Base-by-base conservation (phyloP, 2,329 filamentous ascomycete genomes). In the Microsporum ferrugineum region DNA sequence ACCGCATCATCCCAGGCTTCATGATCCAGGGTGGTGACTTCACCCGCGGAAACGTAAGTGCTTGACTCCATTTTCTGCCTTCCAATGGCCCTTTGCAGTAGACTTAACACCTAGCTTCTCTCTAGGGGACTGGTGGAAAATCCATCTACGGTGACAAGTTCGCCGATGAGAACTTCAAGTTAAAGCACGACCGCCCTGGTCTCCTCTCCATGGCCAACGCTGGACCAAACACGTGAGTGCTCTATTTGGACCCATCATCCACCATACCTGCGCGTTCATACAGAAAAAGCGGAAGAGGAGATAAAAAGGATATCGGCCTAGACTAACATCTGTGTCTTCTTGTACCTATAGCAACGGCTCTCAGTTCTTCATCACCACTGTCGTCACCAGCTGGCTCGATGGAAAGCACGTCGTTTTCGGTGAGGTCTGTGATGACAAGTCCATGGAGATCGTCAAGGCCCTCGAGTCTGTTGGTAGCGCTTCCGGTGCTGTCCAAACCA, bases 1-100 rank as follows among this genome's bases (percentile, higher is more conserved):
- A 96, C 84, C 89, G 91, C 71, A 87, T 96, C 78, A 95, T 95
- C 78, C 88, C 88, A 69, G 77, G 89, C 62, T 95, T 95, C 84
- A 95, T 95, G 91, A 87, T 95, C 70, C 91, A 95, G 84, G 91
- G 90, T 76, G 90, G 90, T 83, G 90, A 95, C 83, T 95, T 95
- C 82, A 95, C 90, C 78, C 88, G 88, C 73, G 85, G 86, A 73
- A 94, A 95, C 78, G 91, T 95, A 82, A 76, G 88, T 79, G 39
- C 14, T 43, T 45, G 3, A 5, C 33, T 8, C 12, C 17, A 27
- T 6, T 58, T 33, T 27, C 14, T 57, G 38, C 60, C 23, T 60
- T 56, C 5, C 8, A 1, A 47, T 47, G 36, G 14, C 12, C 36
- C 47, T 45, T 60, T 3, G 60, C 65, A 66, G 65, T 69, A 53